Base-by-base conservation (phyloP, 257 asterid species). In the Nicotiana otophora region DNA sequence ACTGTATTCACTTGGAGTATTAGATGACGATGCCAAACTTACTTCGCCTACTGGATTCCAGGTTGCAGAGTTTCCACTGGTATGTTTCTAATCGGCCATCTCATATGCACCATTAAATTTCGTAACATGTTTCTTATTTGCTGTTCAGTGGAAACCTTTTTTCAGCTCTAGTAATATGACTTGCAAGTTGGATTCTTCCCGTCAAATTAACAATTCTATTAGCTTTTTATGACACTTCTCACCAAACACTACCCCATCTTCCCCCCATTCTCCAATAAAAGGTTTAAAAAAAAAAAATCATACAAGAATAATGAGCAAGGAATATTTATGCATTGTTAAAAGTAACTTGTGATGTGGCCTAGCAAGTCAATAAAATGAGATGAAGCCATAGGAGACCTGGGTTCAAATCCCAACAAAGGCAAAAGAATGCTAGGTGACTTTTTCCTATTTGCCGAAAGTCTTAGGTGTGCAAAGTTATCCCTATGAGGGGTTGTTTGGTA, bases 21-120 rank as follows among this genome's bases (percentile, higher is more conserved):
- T 96, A 26, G 98, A 94, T 65, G 95, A 93, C 69, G 98, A 96
- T 88, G 98, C 97, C 84, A 96, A 94, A 81, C 96, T 96, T 51
- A 93, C 98, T 80, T 90, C 99, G 39, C 99, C 98, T 67, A 80
- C 90, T 85, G 99, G 99, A 78, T 96, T 96, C 84, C 99, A 94
- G 87, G 90, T 93, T 87, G 99, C 98, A 54, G 99, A 96, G 90
- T 92, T 96, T 84, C 99, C 99, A 83, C 86, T 92, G 85, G 99
- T 96, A 90, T 36, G 90, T 82, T 85, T 66, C 76, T 48, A 33
- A 48, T 4, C 8, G 1, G 42, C 42, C 42, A 51, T 48, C 63
- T 74, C 42, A 7, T 26, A 3, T 48, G 42, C 62, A 23, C 62
- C 23, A 30, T 26, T 12, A 74, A 14, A 74, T 48, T 74, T 48